Conservation (phyloP, 306 rosid species). For the Prunus davidiana region DNA sequence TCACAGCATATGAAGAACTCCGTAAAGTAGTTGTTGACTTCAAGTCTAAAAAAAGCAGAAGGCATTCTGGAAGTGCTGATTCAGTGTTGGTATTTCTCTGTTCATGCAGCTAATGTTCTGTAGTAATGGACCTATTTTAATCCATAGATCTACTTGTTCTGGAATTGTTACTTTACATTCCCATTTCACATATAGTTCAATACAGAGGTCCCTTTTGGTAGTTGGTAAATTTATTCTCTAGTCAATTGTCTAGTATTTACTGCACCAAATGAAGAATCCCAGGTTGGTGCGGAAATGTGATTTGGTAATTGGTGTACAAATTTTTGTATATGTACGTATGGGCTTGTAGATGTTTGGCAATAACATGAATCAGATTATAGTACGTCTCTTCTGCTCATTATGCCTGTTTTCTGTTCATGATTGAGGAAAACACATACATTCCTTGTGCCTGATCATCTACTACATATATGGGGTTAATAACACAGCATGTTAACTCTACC, state of each 20-base stretch:
- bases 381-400: background rate
- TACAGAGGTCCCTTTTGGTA: constrained; percentile 13
- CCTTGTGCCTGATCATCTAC: too few relatives aligned
- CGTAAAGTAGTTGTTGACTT: constrained; percentile 55
- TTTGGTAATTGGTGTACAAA: background rate
- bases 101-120: background rate
- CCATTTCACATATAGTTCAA: background rate
- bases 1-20: constrained; percentile 86
- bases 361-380: background rate
- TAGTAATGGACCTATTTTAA: background rate
- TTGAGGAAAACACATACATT: too few relatives aligned
- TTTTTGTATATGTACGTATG: background rate
- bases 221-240: background rate
- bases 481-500: background rate
- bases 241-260: background rate
- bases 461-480: too few relatives aligned
- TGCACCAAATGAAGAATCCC: background rate
- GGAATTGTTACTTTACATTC: background rate
- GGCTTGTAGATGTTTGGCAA: background rate
- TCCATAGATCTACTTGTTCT: background rate
- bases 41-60: constrained; percentile 42
- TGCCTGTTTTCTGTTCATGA: background rate
- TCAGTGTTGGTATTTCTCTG: constrained; percentile 53
- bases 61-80: constrained; percentile 39
- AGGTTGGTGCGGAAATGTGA: background rate